Base-by-base conservation (phyloP, 2,329 filamentous ascomycete genomes). In the Cryphonectria nitschkei region DNA sequence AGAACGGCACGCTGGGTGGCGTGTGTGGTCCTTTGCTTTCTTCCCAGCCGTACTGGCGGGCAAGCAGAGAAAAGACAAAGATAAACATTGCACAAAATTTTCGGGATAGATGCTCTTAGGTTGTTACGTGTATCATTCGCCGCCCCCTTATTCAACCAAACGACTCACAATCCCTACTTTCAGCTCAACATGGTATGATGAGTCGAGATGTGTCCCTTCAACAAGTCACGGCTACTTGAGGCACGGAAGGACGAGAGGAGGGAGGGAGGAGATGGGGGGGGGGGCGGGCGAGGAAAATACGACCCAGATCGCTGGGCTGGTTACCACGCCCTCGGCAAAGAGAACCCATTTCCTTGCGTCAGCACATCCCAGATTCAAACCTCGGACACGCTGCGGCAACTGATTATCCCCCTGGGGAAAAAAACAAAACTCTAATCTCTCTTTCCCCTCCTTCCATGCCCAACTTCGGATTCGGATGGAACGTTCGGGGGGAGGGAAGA, bases 161-260 rank as follows among this genome's bases (percentile, higher is more conserved):
- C 54, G 54, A 58, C 54, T 58, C 54, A 58, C 54, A 58, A 58
- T 58, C 54, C 54, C 54, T 58, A 58, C 54, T 32, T 58, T 58
- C 54, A 58, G 54, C 54, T 58, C 54, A 34, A 32, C 54, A 5
- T 58, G 54, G 14, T 26, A 19, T 32, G 26, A 29, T 26, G 16
- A 32, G 19, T 58, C 14, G 5, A 32, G 26, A 58, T 19, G 26
- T 14, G 26, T 14, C 26, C 13, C 52, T 56, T 50, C 46, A 50
- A 19, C n/a, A 13, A 58, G 32, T 32, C 14, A 34, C 54, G 26
- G 54, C 26, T 29, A 29, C 34, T 32, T 26, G 13, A 56, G n/a
- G n/a, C 52, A 52, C n/a, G 5, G 52, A 32, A 52, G 26, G 52
- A 32, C 26, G 26, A 14, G n/a, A 56, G 5, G 52, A 26, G 26